Evolutionary conservation across 2,329 filamentous ascomycete genomes (phyloP), one percentile per base, ranked within the genome.

Genomic region (Aspergillus flavus): DNA sequence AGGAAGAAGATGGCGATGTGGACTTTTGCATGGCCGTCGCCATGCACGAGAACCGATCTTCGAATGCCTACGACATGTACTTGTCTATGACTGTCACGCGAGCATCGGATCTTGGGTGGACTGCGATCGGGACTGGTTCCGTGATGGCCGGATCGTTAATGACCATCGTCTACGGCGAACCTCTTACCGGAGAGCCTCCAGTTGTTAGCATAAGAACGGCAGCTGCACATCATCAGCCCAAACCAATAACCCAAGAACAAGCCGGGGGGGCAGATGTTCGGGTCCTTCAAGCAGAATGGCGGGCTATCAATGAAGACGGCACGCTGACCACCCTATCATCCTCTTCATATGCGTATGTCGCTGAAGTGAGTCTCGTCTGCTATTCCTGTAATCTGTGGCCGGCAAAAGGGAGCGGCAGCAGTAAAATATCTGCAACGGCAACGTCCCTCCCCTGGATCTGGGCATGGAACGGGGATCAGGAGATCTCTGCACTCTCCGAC

Each of bases 101-200:
- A 36, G 50, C 52, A 12, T 62, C 63, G 3, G 63, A 53, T n/a
- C 63, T 55, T 12, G 63, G 59, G 4, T 64, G 63, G 57, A 59
- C 57, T n/a, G 63, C 63, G 23, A 28, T 64, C 3, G 62, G 63
- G 14, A 64, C 63, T 2, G 63, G 63, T 9, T 56, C 60, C 12
- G 56, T 54, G 30, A 64, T 64, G 63, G 59, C 63, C 21, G 63
- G 59, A 23, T 62, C 60, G 32, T 39, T 64, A 19, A 62, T 64
- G 63, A 57, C 59, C 3, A 59, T 64, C 10, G 28, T 62, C 34
- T 64, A 62, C 30, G 59, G 63, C 6, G 63, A 64, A 28, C 63
- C 63, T 9, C 28, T 53, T 32, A 57, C 60, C 11, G 30, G 54
- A 28, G 45, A 59, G 21, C 34, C 52, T 4, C 62, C 59, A 11